Evolutionary conservation across 768 basidiomycete species (phyloP).

Genomic region (Tulasnella sp.): DNA sequence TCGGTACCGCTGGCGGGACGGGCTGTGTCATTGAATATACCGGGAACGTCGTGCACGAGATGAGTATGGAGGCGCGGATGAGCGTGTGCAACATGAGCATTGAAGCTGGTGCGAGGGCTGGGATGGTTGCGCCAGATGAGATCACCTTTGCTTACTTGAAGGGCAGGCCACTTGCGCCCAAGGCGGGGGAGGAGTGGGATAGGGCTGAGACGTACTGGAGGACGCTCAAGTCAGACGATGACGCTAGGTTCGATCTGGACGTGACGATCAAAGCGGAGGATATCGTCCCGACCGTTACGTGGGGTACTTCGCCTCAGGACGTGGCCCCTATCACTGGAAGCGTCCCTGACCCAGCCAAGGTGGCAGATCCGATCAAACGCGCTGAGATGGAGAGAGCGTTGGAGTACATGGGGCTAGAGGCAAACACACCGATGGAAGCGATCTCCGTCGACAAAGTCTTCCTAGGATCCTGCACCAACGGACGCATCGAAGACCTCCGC

Average conservation of each 20-base stretch:
- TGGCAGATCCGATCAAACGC: slow-evolving; percentile 53
- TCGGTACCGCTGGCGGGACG: slow-evolving; percentile 89
- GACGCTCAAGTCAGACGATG: slow-evolving; percentile 65
- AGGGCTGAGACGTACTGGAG: slow-evolving; percentile 77
- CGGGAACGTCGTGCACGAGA: slow-evolving; percentile 73
- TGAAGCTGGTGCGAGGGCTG: slow-evolving; percentile 84
- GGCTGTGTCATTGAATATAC: slow-evolving; percentile 88
- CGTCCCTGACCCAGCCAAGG: slow-evolving; percentile 64
- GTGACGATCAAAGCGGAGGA: slow-evolving; percentile 71
- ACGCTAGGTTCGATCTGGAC: slow-evolving; percentile 74
- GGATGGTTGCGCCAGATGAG: slow-evolving; percentile 87
- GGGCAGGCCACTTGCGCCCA: slow-evolving; percentile 69
- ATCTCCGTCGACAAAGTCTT: slow-evolving; percentile 81
- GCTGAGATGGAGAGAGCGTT: slow-evolving; percentile 64
- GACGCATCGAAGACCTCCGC: slow-evolving; percentile 85
- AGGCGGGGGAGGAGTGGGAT: slow-evolving; percentile 76
- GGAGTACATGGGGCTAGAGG: slow-evolving; percentile 74
- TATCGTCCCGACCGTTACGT: slow-evolving; percentile 82
- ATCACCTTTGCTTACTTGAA: slow-evolving; percentile 76
- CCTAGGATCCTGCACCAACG: slow-evolving; percentile 91
- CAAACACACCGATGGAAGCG: slow-evolving; percentile 69
- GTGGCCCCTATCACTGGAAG: slow-evolving; percentile 69
- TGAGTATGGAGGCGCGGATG: slow-evolving; percentile 88
- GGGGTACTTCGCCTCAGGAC: slow-evolving; percentile 90
- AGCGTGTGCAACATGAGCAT: slow-evolving; percentile 93